Base-by-base conservation (phyloP, 108 stramenopile genomes). In the Pseudonitzschia multistriata region DNA sequence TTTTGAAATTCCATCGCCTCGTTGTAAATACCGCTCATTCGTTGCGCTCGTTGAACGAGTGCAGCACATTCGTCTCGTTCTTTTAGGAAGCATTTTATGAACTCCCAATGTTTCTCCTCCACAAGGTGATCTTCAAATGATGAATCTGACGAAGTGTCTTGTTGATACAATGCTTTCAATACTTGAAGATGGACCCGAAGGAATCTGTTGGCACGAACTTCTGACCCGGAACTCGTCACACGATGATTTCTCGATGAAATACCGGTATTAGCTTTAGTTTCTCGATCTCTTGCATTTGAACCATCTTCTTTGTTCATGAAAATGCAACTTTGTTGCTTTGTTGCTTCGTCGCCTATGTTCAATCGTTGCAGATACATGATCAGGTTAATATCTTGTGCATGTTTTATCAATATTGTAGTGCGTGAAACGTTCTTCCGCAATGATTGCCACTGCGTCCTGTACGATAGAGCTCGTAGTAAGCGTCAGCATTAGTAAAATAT, bases 181-280 rank as follows among this genome's bases (percentile, higher is more conserved):
- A 76, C 21, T 34, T 70, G 50, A 15, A 76, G 62, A 27, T 76
- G 75, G 5, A 76, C 54, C 17, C 25, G 68, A 5, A 70, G 31
- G 55, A 76, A 76, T 47, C 24, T 64, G 40, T 59, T 59, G 34
- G 57, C 57, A 59, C 57, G 36, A 59, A 34, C 2, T 59, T 59
- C n/a, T n/a, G n/a, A n/a, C n/a, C n/a, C n/a, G n/a, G n/a, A n/a
- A n/a, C n/a, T n/a, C n/a, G n/a, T n/a, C n/a, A n/a, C n/a, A n/a
- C n/a, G n/a, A n/a, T n/a, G n/a, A n/a, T n/a, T n/a, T n/a, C n/a
- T n/a, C n/a, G n/a, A n/a, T n/a, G n/a, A n/a, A n/a, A n/a, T n/a
- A n/a, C n/a, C n/a, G n/a, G n/a, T n/a, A n/a, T n/a, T n/a, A n/a
- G n/a, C n/a, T n/a, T n/a, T n/a, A n/a, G n/a, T n/a, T n/a, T n/a